Evolutionary conservation across 805 yeast genomes (phyloP).

Genomic region (Barnettozyma botsteinii): DNA sequence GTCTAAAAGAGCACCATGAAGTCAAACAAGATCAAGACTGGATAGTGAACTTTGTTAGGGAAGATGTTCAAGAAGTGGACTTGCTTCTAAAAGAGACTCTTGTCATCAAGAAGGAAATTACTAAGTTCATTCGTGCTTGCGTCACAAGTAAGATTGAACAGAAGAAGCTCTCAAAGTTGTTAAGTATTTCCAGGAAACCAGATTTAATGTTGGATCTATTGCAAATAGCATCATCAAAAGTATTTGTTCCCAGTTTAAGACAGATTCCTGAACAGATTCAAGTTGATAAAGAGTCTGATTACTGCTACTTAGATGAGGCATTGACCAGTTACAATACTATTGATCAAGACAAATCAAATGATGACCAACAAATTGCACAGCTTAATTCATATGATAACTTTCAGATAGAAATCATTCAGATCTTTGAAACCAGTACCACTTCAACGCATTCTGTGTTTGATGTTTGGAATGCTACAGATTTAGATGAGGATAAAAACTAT

Average conservation of each 20-base stretch:
- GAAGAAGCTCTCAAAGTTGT: not conserved
- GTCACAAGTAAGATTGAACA: not conserved
- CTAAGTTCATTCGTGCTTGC: slow-evolving; percentile 8
- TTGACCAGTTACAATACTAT: not conserved
- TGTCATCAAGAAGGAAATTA: slow-evolving; percentile 11
- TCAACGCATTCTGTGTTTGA: too few relatives aligned
- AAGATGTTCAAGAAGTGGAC: not conserved
- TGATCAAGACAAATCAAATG: too few relatives aligned
- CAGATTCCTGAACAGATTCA: not conserved
- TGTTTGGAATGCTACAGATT: not conserved
- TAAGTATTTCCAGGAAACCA: too few relatives aligned
- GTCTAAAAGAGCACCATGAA: too few relatives aligned
- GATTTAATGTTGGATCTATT: not conserved
- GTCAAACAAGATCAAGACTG: not conserved
- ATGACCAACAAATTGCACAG: not conserved
- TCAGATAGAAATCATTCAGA: not conserved
- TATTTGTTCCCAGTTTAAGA: not conserved
- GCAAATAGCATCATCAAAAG: not conserved
- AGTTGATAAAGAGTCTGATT: not conserved
- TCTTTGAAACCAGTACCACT: not conserved
- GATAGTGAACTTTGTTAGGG: not conserved
- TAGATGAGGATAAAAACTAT: not conserved
- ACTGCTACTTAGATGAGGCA: not conserved
- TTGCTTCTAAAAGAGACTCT: slow-evolving; percentile 14
- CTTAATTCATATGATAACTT: not conserved